phyloP scores from a whole-genome alignment of 1,284 basidiomycete genomes.

The Mycosarcoma maydis region DNA sequence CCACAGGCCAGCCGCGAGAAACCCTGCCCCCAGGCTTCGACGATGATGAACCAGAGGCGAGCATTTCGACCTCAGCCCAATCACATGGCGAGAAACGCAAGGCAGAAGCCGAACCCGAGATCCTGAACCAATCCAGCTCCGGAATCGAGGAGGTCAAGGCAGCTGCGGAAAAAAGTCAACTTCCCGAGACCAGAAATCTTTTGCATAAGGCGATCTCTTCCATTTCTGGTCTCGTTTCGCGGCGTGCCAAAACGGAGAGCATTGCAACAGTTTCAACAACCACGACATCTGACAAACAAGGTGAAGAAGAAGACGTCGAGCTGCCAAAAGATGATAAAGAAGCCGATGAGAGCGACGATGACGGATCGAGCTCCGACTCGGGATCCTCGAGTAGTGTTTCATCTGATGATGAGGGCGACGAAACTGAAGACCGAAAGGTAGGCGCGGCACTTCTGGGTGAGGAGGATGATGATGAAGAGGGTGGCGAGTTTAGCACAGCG shows the following conservation, averaged over 20 bases:
- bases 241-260: constrained; percentile 20
- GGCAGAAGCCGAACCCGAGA: constrained; percentile 38
- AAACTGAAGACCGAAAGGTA: constrained; percentile 1
- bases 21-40: constrained; percentile 39
- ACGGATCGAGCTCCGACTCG: constrained; percentile 17
- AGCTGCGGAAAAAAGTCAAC: constrained; percentile 35
- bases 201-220: constrained; percentile 38
- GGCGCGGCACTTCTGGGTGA: constrained; percentile 20
- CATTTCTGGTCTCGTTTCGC: constrained; percentile 32
- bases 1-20: constrained; percentile 33
- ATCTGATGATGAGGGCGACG: constrained; percentile 30
- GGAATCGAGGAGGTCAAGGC: constrained; percentile 34
- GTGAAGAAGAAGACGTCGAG: too few relatives aligned
- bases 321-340: constrained; percentile 4
- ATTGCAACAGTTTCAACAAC: too few relatives aligned
- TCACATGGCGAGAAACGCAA: constrained; percentile 27
- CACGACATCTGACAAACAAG: background rate
- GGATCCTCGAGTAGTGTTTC: constrained; percentile 27
- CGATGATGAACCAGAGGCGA: constrained; percentile 10
- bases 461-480: constrained; percentile 47
- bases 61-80: constrained; percentile 1
- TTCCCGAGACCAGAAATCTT: constrained; percentile 31
- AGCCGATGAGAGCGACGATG: constrained; percentile 10
- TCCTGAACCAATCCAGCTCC: constrained; percentile 9
- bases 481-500: constrained; percentile 7